phyloP scores from a whole-genome alignment of 352 stramenopile species.

The Thalassiosira allenii region DNA sequence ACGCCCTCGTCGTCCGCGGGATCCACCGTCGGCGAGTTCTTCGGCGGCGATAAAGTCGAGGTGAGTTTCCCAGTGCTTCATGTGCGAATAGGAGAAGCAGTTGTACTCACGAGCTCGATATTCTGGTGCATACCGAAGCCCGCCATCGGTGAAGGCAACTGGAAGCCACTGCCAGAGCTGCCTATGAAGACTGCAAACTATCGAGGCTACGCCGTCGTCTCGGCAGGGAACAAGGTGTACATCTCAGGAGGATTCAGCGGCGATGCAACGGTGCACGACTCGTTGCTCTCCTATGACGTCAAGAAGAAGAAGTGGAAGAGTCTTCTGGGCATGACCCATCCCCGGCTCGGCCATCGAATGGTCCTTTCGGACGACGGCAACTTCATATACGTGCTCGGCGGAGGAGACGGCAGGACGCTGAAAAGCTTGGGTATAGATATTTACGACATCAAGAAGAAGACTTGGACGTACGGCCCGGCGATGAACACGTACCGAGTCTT shows the following conservation, averaged over 20 bases:
- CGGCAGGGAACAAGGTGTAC: slow-evolving; percentile 32
- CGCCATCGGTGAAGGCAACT: slow-evolving; percentile 22
- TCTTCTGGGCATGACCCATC: slow-evolving; percentile 33
- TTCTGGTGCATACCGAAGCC: not conserved
- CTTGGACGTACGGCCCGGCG: slow-evolving; percentile 26
- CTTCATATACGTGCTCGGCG: slow-evolving; percentile 36
- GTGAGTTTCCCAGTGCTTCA: not conserved
- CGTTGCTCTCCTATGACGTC: slow-evolving; percentile 36
- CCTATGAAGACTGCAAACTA: slow-evolving; percentile 28
- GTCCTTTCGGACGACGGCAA: slow-evolving; percentile 14
- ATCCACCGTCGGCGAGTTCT: too few relatives aligned
- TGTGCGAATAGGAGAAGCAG: not conserved
- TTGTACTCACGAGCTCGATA: not conserved
- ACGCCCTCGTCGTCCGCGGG: too few relatives aligned
- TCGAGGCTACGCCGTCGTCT: slow-evolving; percentile 37
- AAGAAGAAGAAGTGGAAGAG: slow-evolving; percentile 41
- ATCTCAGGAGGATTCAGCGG: slow-evolving; percentile 47
- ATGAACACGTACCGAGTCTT: slow-evolving; percentile 53
- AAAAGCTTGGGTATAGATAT: slow-evolving; percentile 34
- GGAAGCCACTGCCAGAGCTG: slow-evolving; percentile 32
- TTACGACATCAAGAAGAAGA: slow-evolving; percentile 20
- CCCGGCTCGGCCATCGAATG: slow-evolving; percentile 34
- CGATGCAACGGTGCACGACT: slow-evolving; percentile 28
- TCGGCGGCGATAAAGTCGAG: slow-evolving; percentile 1
- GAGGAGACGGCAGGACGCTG: slow-evolving; percentile 33